phyloP scores from a whole-genome alignment of 2,329 filamentous ascomycete genomes.

The Aspergillus sp. region DNA sequence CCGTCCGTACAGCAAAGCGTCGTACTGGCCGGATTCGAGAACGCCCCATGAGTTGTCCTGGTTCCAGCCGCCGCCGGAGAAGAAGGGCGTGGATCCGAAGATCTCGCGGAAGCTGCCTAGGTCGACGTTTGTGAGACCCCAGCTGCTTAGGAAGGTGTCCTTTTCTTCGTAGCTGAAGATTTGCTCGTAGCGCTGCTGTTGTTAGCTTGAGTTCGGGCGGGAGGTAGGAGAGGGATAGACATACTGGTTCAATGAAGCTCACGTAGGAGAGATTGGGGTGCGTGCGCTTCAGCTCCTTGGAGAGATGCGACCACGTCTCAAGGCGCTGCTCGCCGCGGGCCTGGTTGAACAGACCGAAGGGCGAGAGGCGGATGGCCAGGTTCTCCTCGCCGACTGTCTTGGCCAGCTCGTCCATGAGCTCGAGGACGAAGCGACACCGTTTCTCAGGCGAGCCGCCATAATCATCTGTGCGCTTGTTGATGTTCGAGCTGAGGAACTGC shows the following conservation, averaged over 20 bases:
- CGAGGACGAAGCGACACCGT: conserved; percentile 56
- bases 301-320: conserved; percentile 55
- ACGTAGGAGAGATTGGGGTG: conserved; percentile 52
- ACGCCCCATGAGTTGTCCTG: conserved; percentile 52
- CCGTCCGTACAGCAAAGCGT: conserved; percentile 50
- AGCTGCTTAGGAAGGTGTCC: conserved; percentile 49
- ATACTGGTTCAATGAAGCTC: conserved; percentile 54
- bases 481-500: conserved; percentile 52
- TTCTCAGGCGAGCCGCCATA: conserved; percentile 55
- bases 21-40: conserved; percentile 49
- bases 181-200: conserved; percentile 49
- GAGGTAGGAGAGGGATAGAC: neutral
- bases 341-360: conserved; percentile 55
- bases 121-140: conserved; percentile 48
- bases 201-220: neutral
- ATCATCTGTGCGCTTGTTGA: conserved; percentile 51
- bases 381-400: conserved; percentile 47
- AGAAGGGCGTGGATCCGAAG: conserved; percentile 54
- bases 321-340: conserved; percentile 51
- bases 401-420: conserved; percentile 51
- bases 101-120: conserved; percentile 52
- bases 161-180: conserved; percentile 52
- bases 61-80: conserved; percentile 57
- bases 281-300: conserved; percentile 48
- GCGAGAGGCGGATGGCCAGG: conserved; percentile 48